phyloP scores from a whole-genome alignment of 2,329 filamentous ascomycete species.

The Aspergillus niger region DNA sequence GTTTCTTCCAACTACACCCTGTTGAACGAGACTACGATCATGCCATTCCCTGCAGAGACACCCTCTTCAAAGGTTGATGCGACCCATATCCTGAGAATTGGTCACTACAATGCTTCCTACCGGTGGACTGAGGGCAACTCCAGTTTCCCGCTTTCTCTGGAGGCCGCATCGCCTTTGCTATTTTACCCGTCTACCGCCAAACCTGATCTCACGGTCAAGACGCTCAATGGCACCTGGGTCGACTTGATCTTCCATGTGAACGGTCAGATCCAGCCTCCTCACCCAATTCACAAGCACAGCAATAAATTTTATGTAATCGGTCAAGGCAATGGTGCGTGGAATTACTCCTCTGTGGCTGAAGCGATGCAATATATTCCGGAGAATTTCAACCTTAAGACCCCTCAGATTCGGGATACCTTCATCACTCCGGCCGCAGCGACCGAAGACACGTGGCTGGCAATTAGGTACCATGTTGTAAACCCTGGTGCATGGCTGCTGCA shows the following conservation, averaged over 20 bases:
- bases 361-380: conserved; percentile 51
- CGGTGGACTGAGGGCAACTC: conserved; percentile 54
- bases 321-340: conserved; percentile 53
- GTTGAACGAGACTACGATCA: conserved; percentile 47
- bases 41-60: conserved; percentile 51
- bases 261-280: conserved; percentile 54
- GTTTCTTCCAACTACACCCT: conserved; percentile 44
- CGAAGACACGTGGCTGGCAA: conserved; percentile 50
- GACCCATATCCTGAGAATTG: conserved; percentile 45
- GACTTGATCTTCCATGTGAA: conserved; percentile 56
- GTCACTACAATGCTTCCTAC: conserved; percentile 46
- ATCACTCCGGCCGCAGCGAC: conserved; percentile 39
- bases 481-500: conserved; percentile 59
- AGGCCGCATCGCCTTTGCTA: conserved; percentile 48
- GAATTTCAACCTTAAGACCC: conserved; percentile 60
- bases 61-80: conserved; percentile 48
- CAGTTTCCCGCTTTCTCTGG: conserved; percentile 43
- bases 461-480: conserved; percentile 56
- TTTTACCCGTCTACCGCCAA: conserved; percentile 47
- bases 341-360: conserved; percentile 56
- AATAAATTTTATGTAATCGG: conserved; percentile 63
- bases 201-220: conserved; percentile 52
- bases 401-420: conserved; percentile 56
- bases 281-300: conserved; percentile 67
- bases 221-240: conserved; percentile 54